Evolutionary conservation across 495 filamentous ascomycete genomes (phyloP).

Genomic region (Aspergillus indologenus): DNA sequence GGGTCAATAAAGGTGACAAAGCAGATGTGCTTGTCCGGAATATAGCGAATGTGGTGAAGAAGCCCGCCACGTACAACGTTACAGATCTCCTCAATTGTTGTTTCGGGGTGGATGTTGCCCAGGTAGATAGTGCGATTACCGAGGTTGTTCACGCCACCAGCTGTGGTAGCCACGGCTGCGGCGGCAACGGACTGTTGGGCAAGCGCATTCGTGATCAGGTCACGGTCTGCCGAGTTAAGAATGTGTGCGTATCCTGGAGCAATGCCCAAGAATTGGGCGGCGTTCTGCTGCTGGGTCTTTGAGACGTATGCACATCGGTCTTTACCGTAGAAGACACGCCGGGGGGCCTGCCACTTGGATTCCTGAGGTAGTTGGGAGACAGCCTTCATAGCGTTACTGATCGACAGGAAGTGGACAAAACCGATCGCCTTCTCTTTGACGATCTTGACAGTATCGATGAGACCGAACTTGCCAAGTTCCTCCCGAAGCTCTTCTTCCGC

Average conservation of each 20-base stretch:
- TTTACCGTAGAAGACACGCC: constrained; percentile 97
- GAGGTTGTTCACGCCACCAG: constrained; percentile 93
- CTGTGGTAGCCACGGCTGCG: constrained; percentile 92
- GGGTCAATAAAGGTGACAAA: constrained; percentile 99
- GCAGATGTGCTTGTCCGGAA: constrained; percentile 99
- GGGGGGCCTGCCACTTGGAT: constrained; percentile 90
- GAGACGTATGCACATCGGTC: constrained; percentile 98
- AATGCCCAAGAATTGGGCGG: constrained; percentile 95
- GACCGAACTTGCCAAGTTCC: constrained; percentile 93
- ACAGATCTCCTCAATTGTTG: constrained; percentile 97
- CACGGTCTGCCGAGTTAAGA: constrained; percentile 89
- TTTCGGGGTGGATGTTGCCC: constrained; percentile 98
- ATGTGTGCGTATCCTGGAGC: constrained; percentile 97
- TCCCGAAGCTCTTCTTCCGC: constrained; percentile 90
- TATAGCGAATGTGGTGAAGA: constrained; percentile 96
- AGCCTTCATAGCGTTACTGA: constrained; percentile 98
- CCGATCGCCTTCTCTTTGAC: constrained; percentile 98
- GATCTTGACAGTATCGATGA: constrained; percentile 96
- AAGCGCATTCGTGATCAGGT: constrained; percentile 91
- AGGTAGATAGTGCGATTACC: constrained; percentile 97
- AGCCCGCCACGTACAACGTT: constrained; percentile 93
- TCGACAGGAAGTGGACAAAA: constrained; percentile 96
- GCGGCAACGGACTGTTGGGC: constrained; percentile 97
- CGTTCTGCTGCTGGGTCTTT: constrained; percentile 99
- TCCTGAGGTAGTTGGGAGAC: constrained; percentile 95